Percentiles rank a stretch among this genome's conserved stretches.
phyloP scores from a whole-genome alignment of 139 green algal genomes.

The Tetraselmis striata region DNA sequence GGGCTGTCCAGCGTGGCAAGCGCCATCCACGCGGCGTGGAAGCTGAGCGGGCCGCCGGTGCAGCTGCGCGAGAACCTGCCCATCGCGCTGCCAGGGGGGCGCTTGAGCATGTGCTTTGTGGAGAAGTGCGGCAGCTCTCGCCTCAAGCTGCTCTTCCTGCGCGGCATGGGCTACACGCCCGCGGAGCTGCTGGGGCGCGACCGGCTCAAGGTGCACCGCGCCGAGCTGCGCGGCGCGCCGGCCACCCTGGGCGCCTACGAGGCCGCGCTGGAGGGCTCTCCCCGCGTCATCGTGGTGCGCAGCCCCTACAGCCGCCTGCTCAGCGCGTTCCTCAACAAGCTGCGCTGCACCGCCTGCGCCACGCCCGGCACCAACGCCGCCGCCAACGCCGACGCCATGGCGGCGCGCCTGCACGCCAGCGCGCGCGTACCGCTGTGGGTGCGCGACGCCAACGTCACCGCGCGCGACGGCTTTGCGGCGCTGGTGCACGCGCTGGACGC shows the following conservation, averaged over 20 bases:
- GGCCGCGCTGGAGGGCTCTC: not conserved
- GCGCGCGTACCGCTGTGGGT: not conserved
- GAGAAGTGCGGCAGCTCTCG: not conserved
- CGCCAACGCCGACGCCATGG: not conserved
- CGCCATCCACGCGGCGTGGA: not conserved
- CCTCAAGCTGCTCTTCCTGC: not conserved
- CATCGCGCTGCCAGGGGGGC: not conserved
- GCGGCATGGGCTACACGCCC: not conserved
- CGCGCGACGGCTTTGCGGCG: not conserved
- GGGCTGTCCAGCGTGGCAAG: not conserved
- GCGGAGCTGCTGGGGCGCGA: not conserved
- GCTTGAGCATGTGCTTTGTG: not conserved
- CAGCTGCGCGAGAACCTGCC: not conserved
- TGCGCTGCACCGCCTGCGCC: not conserved
- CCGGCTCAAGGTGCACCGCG: not conserved
- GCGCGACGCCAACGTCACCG: not conserved
- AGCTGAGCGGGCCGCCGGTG: not conserved
- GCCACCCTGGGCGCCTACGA: not conserved
- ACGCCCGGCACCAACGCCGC: not conserved
- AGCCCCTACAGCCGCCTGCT: not conserved
- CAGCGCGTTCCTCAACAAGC: not conserved
- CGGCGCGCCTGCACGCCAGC: not conserved
- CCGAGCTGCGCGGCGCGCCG: not conserved
- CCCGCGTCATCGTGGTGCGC: not conserved
- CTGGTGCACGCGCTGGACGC: not conserved